phyloP scores from a whole-genome alignment of 1,284 basidiomycete species.

The Puccinia hordei region DNA sequence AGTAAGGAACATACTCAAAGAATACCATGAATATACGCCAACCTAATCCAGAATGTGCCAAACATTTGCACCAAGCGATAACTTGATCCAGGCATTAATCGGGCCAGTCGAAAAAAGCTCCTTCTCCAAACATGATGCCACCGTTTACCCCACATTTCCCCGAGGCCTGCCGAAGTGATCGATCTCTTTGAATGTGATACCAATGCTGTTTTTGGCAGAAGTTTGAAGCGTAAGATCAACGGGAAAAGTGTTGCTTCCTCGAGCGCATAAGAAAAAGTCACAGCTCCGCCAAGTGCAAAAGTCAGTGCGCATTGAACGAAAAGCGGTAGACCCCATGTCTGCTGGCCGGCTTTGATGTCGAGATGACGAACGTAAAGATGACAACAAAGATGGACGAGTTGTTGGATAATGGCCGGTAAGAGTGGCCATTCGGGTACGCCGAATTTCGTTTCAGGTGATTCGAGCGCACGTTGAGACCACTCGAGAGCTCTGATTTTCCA shows the following conservation, averaged over 20 bases:
- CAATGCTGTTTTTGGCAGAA: slow-evolving; percentile 30
- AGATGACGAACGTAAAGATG: slow-evolving; percentile 28
- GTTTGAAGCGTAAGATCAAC: slow-evolving; percentile 24
- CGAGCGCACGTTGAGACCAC: slow-evolving; percentile 35
- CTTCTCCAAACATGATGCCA: slow-evolving; percentile 49
- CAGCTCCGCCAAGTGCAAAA: slow-evolving; percentile 41
- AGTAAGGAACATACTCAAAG: neutral
- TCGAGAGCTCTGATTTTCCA: slow-evolving; percentile 35
- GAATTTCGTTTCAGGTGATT: slow-evolving; percentile 23
- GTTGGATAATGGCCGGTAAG: slow-evolving; percentile 20
- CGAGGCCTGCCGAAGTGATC: slow-evolving; percentile 27
- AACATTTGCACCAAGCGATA: slow-evolving; percentile 10
- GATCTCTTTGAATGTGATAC: slow-evolving; percentile 31
- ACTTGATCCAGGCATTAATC: slow-evolving; percentile 22
- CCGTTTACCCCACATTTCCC: slow-evolving; percentile 32
- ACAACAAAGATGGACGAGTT: slow-evolving; percentile 36
- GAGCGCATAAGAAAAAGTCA: slow-evolving; percentile 29
- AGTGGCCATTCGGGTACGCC: slow-evolving; percentile 43
- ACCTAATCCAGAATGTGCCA: slow-evolving; percentile 37
- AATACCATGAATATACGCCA: neutral
- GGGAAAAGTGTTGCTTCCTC: slow-evolving; percentile 41
- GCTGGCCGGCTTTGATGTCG: slow-evolving; percentile 9
- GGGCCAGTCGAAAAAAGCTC: slow-evolving; percentile 15
- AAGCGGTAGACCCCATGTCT: slow-evolving; percentile 9
- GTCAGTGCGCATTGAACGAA: slow-evolving; percentile 18